Percentiles rank a stretch among this genome's conserved stretches.
Evolutionary conservation across 176 grass and related monocot species (phyloP).

Genomic region (Otatea glauca): DNA sequence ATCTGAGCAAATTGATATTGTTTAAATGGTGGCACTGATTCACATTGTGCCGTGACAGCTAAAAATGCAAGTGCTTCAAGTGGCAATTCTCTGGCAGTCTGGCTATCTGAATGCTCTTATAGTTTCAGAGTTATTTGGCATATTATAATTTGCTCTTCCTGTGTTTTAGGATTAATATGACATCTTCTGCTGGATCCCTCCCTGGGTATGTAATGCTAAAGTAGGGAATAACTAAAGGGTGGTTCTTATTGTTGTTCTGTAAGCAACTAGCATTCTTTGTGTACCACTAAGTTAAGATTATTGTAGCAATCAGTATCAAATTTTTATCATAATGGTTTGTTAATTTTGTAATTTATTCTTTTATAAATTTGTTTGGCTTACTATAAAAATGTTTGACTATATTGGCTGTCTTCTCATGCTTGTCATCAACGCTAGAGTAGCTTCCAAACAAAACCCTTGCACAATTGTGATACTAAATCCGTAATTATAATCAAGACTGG

Average conservation of each 20-base stretch:
- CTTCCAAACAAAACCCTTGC: neutral
- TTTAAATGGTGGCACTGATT: conserved; percentile 20
- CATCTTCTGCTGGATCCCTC: conserved; percentile 25
- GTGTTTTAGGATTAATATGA: conserved; percentile 13
- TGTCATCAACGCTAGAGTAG: neutral
- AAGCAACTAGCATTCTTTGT: conserved; percentile 6
- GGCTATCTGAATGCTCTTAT: conserved; percentile 4
- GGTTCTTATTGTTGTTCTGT: conserved; percentile 24
- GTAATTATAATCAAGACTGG: neutral
- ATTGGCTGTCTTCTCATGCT: neutral
- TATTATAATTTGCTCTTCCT: conserved; percentile 17
- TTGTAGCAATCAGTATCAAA: neutral
- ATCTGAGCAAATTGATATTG: neutral
- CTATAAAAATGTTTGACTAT: neutral
- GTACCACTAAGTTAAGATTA: neutral
- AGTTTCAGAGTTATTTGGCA: conserved; percentile 3
- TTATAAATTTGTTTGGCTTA: neutral
- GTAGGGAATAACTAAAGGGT: conserved; percentile 45
- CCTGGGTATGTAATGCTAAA: conserved; percentile 19
- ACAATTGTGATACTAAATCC: neutral
- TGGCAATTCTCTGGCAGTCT: neutral
- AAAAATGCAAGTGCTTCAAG: neutral
- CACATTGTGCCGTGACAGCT: neutral
- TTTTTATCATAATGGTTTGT: neutral
- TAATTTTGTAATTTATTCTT: neutral